Evolutionary conservation across 768 basidiomycete species (phyloP).

Genomic region (Mycena metata): DNA sequence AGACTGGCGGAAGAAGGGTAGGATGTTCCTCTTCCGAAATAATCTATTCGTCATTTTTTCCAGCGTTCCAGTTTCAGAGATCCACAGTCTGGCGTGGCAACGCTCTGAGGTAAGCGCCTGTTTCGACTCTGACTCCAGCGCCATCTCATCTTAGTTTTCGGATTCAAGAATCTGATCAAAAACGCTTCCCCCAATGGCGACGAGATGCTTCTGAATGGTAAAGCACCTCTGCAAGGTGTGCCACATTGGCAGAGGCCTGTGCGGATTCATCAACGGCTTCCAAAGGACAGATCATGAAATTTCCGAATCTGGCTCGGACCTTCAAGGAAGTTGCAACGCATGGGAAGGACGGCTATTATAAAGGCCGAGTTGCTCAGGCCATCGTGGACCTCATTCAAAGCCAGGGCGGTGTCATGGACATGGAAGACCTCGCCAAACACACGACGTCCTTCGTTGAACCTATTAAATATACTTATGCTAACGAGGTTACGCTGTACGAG

Average conservation of each 20-base stretch:
- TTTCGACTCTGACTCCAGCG: background rate
- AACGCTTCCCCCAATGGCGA: conserved; percentile 87
- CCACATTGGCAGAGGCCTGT: no score
- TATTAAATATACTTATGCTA: conserved; percentile 89
- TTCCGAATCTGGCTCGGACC: conserved; percentile 86
- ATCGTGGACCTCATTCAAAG: conserved; percentile 89
- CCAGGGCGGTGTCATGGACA: conserved; percentile 93
- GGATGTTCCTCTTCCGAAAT: background rate
- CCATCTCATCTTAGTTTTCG: conserved; percentile 11
- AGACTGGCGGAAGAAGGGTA: conserved; percentile 93
- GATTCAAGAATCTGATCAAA: conserved; percentile 67
- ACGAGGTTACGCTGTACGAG: conserved; percentile 92
- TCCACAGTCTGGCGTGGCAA: conserved; percentile 74
- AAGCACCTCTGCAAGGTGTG: conserved; percentile 74
- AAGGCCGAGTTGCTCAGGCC: conserved; percentile 89
- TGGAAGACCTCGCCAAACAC: conserved; percentile 93
- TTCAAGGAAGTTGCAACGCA: conserved; percentile 84
- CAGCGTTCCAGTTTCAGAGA: conserved; percentile 90
- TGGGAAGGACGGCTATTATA: conserved; percentile 95
- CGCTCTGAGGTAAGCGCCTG: conserved; percentile 62
- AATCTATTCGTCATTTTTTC: conserved; percentile 1
- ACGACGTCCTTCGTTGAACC: conserved; percentile 86
- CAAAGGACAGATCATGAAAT: conserved; percentile 81
- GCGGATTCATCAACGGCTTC: no score
- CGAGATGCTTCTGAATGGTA: conserved; percentile 90